Conservation (phyloP, 345 rosid species). For the Salix purpurea region DNA sequence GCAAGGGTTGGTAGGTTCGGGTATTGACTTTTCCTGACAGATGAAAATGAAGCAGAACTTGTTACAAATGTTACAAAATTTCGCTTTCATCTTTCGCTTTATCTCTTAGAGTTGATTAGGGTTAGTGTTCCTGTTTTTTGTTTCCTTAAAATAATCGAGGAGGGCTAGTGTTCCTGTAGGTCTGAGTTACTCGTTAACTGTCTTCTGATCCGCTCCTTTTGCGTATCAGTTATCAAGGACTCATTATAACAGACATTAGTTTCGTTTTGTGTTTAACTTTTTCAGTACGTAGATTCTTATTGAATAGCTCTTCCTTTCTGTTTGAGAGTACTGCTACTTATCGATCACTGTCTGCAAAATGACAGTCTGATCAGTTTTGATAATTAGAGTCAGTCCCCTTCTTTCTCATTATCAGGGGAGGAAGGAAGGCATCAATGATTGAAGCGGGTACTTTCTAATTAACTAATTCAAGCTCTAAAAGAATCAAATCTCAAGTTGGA, state of each 20-base stretch:
- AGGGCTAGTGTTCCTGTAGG: slow-evolving; percentile 6
- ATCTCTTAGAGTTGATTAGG: not conserved
- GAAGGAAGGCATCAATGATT: not conserved
- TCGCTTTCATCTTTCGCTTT: not conserved
- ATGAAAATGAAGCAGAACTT: slow-evolving; percentile 3
- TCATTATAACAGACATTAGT: not conserved
- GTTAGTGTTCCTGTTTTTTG: not conserved
- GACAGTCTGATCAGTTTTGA: not conserved
- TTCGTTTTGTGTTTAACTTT: not conserved
- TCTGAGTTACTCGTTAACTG: not conserved
- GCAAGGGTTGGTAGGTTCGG: slow-evolving; percentile 59
- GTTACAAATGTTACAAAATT: not conserved
- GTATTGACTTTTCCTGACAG: slow-evolving; percentile 56
- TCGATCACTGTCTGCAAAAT: not conserved
- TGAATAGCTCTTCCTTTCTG: not conserved
- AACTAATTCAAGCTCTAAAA: not conserved
- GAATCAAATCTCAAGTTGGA: not conserved
- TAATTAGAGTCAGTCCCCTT: not conserved
- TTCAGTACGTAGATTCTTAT: not conserved
- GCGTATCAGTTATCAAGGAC: not conserved
- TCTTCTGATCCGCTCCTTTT: not conserved
- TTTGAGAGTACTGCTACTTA: not conserved
- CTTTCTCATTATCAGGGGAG: not conserved
- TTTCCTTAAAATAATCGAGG: no score
- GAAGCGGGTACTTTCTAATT: not conserved